Evolutionary conservation across 129 eudicot genomes (phyloP).

Genomic region (Tagetes patula): DNA sequence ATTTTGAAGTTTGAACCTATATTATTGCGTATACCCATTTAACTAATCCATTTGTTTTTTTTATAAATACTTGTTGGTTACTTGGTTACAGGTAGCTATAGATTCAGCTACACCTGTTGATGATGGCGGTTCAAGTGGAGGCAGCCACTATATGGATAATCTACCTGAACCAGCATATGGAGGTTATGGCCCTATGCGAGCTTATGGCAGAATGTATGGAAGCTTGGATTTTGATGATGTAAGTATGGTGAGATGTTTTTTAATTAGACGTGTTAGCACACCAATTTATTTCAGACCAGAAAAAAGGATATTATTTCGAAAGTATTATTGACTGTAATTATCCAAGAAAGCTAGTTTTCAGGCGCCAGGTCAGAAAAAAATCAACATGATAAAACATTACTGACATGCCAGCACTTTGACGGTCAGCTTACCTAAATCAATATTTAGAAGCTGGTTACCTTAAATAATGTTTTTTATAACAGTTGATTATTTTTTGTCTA

Average conservation of each 20-base stretch:
- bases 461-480: background rate
- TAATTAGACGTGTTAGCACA: background rate
- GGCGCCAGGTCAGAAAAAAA: background rate
- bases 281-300: background rate
- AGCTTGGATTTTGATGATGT: slow-evolving; percentile 88
- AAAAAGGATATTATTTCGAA: background rate
- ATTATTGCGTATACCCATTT: background rate
- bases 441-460: background rate
- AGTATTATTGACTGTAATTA: background rate
- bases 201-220: slow-evolving; percentile 89
- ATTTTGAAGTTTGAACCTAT: background rate
- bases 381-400: background rate
- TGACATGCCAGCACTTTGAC: background rate
- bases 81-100: slow-evolving; percentile 78
- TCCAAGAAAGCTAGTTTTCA: background rate
- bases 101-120: slow-evolving; percentile 99
- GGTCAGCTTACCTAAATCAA: background rate
- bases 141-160: slow-evolving; percentile 47
- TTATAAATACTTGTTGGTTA: background rate
- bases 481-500: background rate
- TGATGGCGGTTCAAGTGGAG: slow-evolving; percentile 79
- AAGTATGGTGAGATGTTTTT: slow-evolving; percentile 35
- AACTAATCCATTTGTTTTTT: background rate
- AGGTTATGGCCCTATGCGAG: slow-evolving; percentile 83
- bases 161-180: slow-evolving; percentile 65